Evolutionary conservation across 306 rosid species (phyloP), one percentile per base, ranked within the genome.

Genomic region (Vigna angularis): DNA sequence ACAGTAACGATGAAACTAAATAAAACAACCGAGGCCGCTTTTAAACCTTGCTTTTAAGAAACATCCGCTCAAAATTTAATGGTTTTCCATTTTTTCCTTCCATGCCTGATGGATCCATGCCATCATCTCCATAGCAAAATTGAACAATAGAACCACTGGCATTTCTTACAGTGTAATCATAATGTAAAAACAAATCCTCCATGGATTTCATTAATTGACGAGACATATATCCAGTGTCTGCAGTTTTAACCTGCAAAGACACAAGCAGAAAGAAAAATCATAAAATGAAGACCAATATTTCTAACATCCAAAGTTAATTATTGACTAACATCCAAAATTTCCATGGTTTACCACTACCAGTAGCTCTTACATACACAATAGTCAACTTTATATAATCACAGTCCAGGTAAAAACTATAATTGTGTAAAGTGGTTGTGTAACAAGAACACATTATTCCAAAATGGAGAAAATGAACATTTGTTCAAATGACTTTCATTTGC

Each of bases 141-240:
- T 94, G 97, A 80, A 92, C 90, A 63, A 94, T 68, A 83, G 87
- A 77, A 70, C 92, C 91, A 79, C 88, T 80, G 20, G 98, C 91
- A 78, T 87, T 90, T 83, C 98, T 79, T 70, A 94, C 98, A 0
- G 98, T 89, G 85, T 79, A 79, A 80, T 94, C 98, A 64, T 92
- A 94, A 78, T 92, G 93, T 80, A 94, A 82, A 80, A 84, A 90
- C 74, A 94, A 81, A 66, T 94, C 98, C 82, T 94, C 98, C 44
- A 94, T 70, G 68, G 94, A 87, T 85, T 94, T 94, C 65, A 93
- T 90, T 83, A 94, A 86, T 78, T 93, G 87, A 77, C 98, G 97
- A 28, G 98, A 94, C 98, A 94, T 90, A 74, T 94, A 94, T 56
- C 98, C 98, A 53, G 97, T 92, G 61, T 94, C 98, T 67, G 98